These are phyloP conservation scores for Spongospora subterranea DNA, from an alignment of 208 protist genomes.

Conservation along the genomic window DNA sequence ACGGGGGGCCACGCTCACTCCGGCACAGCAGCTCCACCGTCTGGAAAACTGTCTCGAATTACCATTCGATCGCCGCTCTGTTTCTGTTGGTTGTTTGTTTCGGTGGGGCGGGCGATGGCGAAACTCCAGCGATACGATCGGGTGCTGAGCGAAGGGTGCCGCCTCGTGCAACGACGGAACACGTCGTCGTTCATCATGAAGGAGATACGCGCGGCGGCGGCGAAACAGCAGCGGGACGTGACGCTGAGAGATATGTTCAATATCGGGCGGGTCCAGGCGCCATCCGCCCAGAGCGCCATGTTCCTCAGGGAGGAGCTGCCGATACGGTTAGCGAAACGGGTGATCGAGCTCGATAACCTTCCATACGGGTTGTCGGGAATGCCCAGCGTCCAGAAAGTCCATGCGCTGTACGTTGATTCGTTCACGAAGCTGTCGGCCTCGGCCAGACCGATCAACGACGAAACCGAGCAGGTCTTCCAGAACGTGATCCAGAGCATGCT, in stretches of 20 bases:
- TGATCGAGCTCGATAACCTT: constrained; percentile 6
- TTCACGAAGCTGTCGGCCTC: not conserved
- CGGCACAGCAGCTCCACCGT: too few species aligned
- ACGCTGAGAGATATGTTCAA: constrained; percentile 22
- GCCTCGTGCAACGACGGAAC: not conserved
- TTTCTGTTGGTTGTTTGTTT: too few species aligned
- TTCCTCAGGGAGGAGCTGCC: constrained; percentile 42
- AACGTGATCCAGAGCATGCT: constrained; percentile 35
- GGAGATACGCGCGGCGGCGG: not conserved
- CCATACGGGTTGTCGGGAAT: constrained; percentile 36
- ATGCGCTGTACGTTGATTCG: constrained; percentile 23
- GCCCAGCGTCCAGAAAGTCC: constrained; percentile 37
- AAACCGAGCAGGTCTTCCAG: not conserved
- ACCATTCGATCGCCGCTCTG: too few species aligned
- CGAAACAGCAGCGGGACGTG: not conserved
- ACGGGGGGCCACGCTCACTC: too few species aligned
- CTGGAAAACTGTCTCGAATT: too few species aligned
- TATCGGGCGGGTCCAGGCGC: not conserved
- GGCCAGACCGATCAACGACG: not conserved
- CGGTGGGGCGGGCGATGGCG: too few species aligned
- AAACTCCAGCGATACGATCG: too few species aligned
- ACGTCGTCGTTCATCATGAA: constrained; percentile 47
- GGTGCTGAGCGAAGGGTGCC: too few species aligned
- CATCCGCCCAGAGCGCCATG: constrained; percentile 19
- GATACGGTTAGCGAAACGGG: constrained; percentile 49